Percentiles rank a stretch among this genome's conserved stretches.
Conservation (phyloP, 1,284 basidiomycete genomes). For the Tremellales sp. region DNA sequence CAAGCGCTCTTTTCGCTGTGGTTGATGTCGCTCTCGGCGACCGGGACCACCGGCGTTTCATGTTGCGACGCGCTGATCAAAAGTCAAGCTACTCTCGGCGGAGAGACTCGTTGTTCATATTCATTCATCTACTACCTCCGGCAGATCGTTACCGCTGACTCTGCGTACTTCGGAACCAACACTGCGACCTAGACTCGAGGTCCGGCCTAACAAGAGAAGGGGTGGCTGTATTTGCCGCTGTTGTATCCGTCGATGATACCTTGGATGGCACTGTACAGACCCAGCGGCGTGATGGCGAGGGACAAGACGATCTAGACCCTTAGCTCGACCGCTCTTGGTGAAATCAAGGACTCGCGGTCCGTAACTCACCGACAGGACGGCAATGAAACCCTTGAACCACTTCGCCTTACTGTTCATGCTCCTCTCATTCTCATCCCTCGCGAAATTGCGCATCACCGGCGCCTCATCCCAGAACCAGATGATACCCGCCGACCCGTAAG, state of each 20-base stretch:
- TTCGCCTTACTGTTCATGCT: conserved; percentile 14
- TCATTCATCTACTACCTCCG: too few species aligned
- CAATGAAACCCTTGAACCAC: conserved; percentile 17
- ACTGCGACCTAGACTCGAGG: too few species aligned
- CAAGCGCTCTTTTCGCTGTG: too few species aligned
- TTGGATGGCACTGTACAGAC: conserved; percentile 38
- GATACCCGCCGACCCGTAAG: conserved; percentile 36
- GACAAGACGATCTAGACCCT: conserved; percentile 26
- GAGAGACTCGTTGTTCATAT: too few species aligned
- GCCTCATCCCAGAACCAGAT: conserved; percentile 36
- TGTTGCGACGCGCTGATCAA: too few species aligned
- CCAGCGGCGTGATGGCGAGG: conserved; percentile 37
- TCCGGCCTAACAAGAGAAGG: conserved; percentile 39
- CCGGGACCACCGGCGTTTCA: too few species aligned
- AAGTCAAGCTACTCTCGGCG: too few species aligned
- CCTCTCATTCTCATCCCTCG: conserved; percentile 12
- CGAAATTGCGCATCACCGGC: conserved; percentile 20
- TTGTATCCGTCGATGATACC: conserved; percentile 38
- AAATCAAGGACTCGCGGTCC: conserved; percentile 1
- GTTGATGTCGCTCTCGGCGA: too few species aligned
- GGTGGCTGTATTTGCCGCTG: conserved; percentile 31
- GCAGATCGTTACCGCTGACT: too few species aligned
- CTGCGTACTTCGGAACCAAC: too few species aligned
- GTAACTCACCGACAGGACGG: conserved; percentile 18
- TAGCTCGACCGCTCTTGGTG: background rate